These are phyloP conservation scores for Diaporthe longicolla DNA, from an alignment of 2,329 filamentous ascomycete species.

Conservation along the genomic window DNA sequence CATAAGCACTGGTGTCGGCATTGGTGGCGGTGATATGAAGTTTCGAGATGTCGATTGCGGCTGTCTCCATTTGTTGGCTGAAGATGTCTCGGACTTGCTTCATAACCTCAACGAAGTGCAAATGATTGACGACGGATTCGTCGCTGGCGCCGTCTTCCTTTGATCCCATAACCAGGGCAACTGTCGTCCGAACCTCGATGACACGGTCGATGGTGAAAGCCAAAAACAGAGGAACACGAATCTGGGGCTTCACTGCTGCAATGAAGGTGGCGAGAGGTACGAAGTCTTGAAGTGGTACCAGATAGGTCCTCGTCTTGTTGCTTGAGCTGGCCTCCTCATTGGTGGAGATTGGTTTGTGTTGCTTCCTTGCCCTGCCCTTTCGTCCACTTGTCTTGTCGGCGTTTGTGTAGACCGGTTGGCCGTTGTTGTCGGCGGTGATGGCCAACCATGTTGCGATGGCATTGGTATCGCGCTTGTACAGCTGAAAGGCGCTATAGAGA, in stretches of 20 bases:
- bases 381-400: neutral
- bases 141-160: neutral
- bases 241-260: neutral
- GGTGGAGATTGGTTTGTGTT: too few species aligned
- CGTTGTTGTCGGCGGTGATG: constrained; percentile 2
- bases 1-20: neutral
- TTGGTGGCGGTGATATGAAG: neutral
- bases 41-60: neutral
- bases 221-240: neutral
- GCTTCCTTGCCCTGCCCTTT: neutral
- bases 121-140: neutral
- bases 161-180: constrained; percentile 1
- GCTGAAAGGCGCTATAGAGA: neutral
- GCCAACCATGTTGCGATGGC: constrained; percentile 18
- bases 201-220: constrained; percentile 1
- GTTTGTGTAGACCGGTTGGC: neutral
- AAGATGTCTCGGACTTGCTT: constrained; percentile 9
- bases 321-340: neutral
- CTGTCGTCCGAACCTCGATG: constrained; percentile 10
- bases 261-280: constrained; percentile 10
- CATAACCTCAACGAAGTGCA: constrained; percentile 2
- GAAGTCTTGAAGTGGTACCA: neutral
- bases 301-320: neutral
- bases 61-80: neutral
- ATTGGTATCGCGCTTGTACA: constrained; percentile 21